Base-by-base conservation (phyloP, 176 grass and related monocot genomes). In the Carex pumila region DNA sequence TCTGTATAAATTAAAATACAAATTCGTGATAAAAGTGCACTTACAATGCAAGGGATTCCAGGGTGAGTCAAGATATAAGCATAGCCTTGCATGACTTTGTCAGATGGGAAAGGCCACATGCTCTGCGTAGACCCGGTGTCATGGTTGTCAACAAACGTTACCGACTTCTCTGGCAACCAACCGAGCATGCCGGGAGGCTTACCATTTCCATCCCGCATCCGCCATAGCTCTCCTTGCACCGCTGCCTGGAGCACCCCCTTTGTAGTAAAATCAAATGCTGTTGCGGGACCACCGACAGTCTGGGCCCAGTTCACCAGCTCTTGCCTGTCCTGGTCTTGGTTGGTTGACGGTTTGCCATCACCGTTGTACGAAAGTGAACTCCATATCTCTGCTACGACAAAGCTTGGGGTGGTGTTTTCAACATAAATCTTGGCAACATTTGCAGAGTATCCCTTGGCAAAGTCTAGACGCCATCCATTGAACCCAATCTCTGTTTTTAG, bases 81-180 rank as follows among this genome's bases (percentile, higher is more conserved):
- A 50, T 96, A 96, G 61, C 94, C 94, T 39, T 91, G 94, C 87
- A 93, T 93, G 84, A 96, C 85, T 87, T 96, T 96, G 52, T 93
- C 89, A 0, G 89, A 65, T 0, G 94, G 94, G 80, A 96, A 96
- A 1, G 94, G 91, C 91, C 79, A 81, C 11, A 82, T 32, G 34
- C 69, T 90, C 84, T 97, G 91, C 0, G 94, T 94, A 43, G 91
- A 97, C 0, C 92, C 92, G 0, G 94, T 97, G 70, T 97, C 94
- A 84, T 97, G 94, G 80, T 97, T 97, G 77, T 97, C 92, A 12
- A 97, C 60, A 88, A 97, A 97, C 0, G 94, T 94, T 76, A 97
- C 94, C 0, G 92, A 90, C 84, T 89, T 92, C 83, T 91, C 94
- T 6, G 94, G 94, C 88, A 85, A 75, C 92, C 87, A 89, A 1